phyloP scores from a whole-genome alignment of 805 yeast genomes.

The Komagataella pseudopastoris region DNA sequence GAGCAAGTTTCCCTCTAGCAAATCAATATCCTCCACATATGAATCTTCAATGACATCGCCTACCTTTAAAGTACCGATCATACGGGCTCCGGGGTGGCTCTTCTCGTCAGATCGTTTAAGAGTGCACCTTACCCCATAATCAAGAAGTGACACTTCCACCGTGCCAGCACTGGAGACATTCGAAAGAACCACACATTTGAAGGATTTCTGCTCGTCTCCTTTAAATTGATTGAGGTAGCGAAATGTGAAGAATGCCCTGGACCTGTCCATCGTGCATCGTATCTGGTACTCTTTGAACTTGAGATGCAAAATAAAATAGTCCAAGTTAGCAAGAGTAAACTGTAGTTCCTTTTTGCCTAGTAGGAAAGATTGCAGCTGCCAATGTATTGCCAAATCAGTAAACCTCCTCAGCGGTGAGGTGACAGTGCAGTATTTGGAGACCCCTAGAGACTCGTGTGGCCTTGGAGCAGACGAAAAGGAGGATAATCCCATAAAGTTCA shows the following conservation, averaged over 20 bases:
- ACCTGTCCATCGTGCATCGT: conserved; percentile 11
- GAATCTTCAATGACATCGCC: conserved; percentile 30
- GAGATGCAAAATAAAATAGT: conserved; percentile 25
- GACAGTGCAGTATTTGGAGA: conserved; percentile 50
- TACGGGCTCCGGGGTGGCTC: background rate
- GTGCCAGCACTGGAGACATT: conserved; percentile 25
- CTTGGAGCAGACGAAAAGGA: conserved; percentile 28
- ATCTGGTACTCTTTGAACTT: conserved; percentile 27
- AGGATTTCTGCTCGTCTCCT: conserved; percentile 3
- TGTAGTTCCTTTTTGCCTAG: conserved; percentile 9
- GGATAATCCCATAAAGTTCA: conserved; percentile 39
- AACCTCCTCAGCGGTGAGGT: conserved; percentile 86
- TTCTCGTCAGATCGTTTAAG: background rate
- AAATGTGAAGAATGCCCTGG: conserved; percentile 23
- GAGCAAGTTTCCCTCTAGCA: conserved; percentile 26
- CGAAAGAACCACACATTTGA: conserved; percentile 25
- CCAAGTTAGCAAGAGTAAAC: conserved; percentile 21
- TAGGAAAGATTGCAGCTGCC: conserved; percentile 47
- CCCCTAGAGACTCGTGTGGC: conserved; percentile 51
- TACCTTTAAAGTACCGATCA: conserved; percentile 17
- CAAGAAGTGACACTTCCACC: conserved; percentile 14
- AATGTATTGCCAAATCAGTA: conserved; percentile 69
- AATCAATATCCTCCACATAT: conserved; percentile 25
- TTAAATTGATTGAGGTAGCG: conserved; percentile 11
- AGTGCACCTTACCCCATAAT: conserved; percentile 15